These are phyloP conservation scores for Camelina neglecta DNA, from an alignment of 345 rosid genomes.

Conservation along the genomic window DNA sequence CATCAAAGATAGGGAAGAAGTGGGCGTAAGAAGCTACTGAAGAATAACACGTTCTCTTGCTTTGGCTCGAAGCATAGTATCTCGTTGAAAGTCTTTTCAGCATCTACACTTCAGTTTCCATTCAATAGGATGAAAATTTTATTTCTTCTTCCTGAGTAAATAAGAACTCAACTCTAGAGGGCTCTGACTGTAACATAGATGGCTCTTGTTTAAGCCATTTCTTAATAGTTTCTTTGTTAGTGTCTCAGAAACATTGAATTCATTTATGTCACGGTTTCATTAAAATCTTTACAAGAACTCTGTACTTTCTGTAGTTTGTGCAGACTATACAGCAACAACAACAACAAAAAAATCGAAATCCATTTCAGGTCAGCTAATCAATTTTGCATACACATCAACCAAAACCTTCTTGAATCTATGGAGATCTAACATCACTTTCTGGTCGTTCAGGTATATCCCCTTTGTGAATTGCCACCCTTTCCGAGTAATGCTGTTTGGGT, in stretches of 20 bases:
- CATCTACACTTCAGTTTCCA: conserved; percentile 25
- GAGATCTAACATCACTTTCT: conserved; percentile 61
- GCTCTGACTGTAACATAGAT: conserved; percentile 32
- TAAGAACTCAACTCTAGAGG: conserved; percentile 37
- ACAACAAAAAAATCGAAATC: not conserved
- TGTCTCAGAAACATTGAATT: conserved; percentile 33
- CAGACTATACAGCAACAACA: conserved; percentile 29
- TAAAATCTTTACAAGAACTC: conserved; percentile 38
- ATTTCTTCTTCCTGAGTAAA: conserved; percentile 33
- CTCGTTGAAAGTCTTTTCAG: conserved; percentile 22
- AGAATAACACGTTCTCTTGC: conserved; percentile 43
- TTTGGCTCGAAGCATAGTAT: conserved; percentile 57
- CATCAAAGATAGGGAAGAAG: conserved; percentile 51
- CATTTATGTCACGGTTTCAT: conserved; percentile 31
- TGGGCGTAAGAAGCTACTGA: conserved; percentile 47
- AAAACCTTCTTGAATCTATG: conserved; percentile 63
- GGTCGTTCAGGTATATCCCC: conserved; percentile 65
- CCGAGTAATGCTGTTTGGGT: conserved; percentile 58
- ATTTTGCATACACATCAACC: conserved; percentile 53
- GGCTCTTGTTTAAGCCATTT: conserved; percentile 34
- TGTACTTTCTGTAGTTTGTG: conserved; percentile 23
- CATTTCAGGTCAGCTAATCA: conserved; percentile 34
- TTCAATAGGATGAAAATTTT: not conserved
- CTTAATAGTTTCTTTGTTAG: conserved; percentile 22
- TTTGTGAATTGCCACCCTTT: conserved; percentile 90